Conservation (phyloP, 2,329 filamentous ascomycete genomes). For the Mycosphaerella arachidis region DNA sequence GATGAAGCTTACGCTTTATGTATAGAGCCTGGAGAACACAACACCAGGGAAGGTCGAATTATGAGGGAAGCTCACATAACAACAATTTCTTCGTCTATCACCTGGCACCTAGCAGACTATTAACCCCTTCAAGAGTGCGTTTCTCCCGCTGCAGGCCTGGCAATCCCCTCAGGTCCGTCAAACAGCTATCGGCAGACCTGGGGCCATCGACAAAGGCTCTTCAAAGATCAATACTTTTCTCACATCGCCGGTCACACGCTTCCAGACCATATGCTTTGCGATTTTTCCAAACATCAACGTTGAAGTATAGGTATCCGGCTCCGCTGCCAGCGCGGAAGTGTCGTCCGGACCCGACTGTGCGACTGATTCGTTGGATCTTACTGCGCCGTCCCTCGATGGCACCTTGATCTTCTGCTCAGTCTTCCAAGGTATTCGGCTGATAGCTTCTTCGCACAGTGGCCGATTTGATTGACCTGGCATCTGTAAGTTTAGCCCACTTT, state of each 20-base stretch:
- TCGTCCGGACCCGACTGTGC: too few species aligned
- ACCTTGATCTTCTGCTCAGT: neutral
- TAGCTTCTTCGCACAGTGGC: neutral
- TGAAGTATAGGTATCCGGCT: neutral
- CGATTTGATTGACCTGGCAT: neutral
- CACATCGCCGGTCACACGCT: neutral
- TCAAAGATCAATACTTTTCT: neutral
- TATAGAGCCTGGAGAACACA: neutral
- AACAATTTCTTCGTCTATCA: too few species aligned
- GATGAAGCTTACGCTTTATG: conserved; percentile 6
- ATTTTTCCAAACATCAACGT: neutral
- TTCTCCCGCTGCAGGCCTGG: neutral
- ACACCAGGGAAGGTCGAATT: neutral
- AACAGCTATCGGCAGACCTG: neutral
- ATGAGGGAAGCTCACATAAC: neutral
- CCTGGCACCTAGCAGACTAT: too few species aligned
- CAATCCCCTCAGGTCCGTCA: neutral
- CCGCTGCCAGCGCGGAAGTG: too few species aligned
- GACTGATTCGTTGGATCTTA: neutral
- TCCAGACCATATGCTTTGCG: neutral
- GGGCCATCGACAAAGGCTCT: neutral
- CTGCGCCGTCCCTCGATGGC: neutral
- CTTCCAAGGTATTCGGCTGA: neutral
- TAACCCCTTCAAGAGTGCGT: neutral
- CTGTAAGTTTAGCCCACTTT: neutral